A percentile compares a stretch with the other conserved stretches of the same genome.
phyloP scores from a whole-genome alignment of 108 stramenopile genomes.

The Cyclotella distinguenda region DNA sequence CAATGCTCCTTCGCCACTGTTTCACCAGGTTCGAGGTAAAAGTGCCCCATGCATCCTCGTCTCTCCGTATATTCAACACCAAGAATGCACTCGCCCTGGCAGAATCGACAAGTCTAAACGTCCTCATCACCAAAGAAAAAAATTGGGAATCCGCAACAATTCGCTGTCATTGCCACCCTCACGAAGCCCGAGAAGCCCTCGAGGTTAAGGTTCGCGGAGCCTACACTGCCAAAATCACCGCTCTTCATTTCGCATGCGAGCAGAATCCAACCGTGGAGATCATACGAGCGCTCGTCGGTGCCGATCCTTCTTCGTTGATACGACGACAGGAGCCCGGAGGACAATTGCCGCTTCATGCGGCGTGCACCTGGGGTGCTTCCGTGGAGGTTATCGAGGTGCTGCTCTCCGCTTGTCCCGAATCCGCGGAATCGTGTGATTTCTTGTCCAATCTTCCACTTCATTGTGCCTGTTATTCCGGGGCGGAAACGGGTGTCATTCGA shows the following conservation, averaged over 20 bases:
- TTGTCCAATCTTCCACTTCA: conserved; percentile 81
- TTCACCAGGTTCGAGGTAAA: conserved; percentile 35
- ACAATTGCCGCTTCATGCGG: conserved; percentile 73
- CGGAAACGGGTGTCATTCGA: conserved; percentile 53
- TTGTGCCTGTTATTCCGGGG: conserved; percentile 81
- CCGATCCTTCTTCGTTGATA: conserved; percentile 56
- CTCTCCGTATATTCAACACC: neutral
- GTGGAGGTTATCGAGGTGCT: conserved; percentile 51
- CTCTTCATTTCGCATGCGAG: conserved; percentile 82
- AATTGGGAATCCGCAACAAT: conserved; percentile 68
- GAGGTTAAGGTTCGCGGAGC: conserved; percentile 75
- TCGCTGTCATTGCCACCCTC: conserved; percentile 53
- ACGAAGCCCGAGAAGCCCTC: conserved; percentile 59
- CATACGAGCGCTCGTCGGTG: conserved; percentile 56
- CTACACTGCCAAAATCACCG: conserved; percentile 66
- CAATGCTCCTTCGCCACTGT: neutral
- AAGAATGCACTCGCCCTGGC: conserved; percentile 23
- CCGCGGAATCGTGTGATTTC: conserved; percentile 64
- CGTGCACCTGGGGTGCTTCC: conserved; percentile 80
- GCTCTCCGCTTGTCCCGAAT: conserved; percentile 52
- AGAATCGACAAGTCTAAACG: conserved; percentile 49
- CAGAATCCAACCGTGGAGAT: conserved; percentile 66
- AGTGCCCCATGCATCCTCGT: neutral
- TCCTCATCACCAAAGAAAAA: conserved; percentile 59
- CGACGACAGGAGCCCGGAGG: conserved; percentile 75